These are phyloP conservation scores for Xylaria sp. DNA, from an alignment of 2,329 filamentous ascomycete species.

Conservation along the genomic window DNA sequence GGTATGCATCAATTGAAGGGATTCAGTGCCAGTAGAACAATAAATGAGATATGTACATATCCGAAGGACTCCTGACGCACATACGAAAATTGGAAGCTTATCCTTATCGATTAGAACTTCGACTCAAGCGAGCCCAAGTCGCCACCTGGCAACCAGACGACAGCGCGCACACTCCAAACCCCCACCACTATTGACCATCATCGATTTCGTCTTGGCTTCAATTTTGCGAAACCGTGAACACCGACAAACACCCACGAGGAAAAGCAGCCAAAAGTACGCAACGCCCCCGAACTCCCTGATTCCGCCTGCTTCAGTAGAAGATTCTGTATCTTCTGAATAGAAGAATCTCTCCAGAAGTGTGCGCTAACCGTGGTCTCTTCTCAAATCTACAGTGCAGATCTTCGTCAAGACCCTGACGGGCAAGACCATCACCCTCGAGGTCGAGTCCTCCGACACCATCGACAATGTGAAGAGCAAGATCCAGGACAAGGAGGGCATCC, in stretches of 20 bases:
- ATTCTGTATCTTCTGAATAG: background rate
- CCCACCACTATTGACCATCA: slow-evolving; percentile 37
- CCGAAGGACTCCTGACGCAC: background rate
- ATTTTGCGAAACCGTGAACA: slow-evolving; percentile 31
- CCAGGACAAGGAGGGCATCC: slow-evolving; percentile 99
- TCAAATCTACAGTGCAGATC: slow-evolving; percentile 80
- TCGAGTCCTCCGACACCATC: slow-evolving; percentile 98
- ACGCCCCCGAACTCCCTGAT: slow-evolving; percentile 8
- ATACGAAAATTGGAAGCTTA: slow-evolving; percentile 8
- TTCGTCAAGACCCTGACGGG: slow-evolving; percentile 99
- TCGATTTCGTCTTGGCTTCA: slow-evolving; percentile 31
- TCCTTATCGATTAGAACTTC: slow-evolving; percentile 34
- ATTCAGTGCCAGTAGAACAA: background rate
- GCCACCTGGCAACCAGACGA: slow-evolving; percentile 33
- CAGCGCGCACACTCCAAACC: slow-evolving; percentile 35
- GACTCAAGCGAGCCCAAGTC: slow-evolving; percentile 32
- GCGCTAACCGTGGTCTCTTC: slow-evolving; percentile 57
- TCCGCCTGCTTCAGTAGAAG: background rate
- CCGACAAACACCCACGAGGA: slow-evolving; percentile 41
- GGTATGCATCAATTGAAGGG: slow-evolving; percentile 17
- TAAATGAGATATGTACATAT: background rate
- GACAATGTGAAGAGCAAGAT: slow-evolving; percentile 99
- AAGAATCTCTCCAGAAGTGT: background rate
- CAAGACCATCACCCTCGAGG: slow-evolving; percentile 99
- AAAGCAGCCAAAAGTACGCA: slow-evolving; percentile 40